A percentile compares a stretch with the other conserved stretches of the same genome.
Conservation (phyloP, 2,329 filamentous ascomycete genomes). For the Westerdykella sp. region DNA sequence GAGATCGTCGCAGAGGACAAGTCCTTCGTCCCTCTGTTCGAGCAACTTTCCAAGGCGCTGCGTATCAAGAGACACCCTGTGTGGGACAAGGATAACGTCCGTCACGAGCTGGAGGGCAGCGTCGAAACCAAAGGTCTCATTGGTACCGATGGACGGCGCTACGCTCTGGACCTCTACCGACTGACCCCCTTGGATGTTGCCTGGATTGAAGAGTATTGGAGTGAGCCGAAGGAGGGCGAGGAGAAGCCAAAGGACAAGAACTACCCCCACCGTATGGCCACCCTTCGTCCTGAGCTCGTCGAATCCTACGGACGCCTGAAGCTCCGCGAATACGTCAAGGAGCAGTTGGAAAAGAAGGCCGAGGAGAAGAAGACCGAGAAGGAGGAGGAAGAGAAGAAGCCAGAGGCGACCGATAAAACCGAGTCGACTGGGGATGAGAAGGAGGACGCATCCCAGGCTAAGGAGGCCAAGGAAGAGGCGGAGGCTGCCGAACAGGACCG, state of each 20-base stretch:
- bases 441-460: conserved; percentile 24
- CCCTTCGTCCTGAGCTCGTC: conserved; percentile 82
- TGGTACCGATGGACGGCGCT: conserved; percentile 92
- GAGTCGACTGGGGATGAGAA: conserved; percentile 12
- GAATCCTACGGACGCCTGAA: conserved; percentile 79
- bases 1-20: conserved; percentile 89
- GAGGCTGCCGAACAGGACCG: conserved; percentile 52
- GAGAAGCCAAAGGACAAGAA: conserved; percentile 45
- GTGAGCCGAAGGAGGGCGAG: conserved; percentile 41
- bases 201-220: conserved; percentile 76
- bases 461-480: conserved; percentile 33
- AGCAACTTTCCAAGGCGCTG: conserved; percentile 83
- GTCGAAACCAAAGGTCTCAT: conserved; percentile 98
- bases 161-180: conserved; percentile 93
- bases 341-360: conserved; percentile 52
- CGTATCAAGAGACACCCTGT: conserved; percentile 92
- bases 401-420: conserved; percentile 7
- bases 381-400: conserved; percentile 31
- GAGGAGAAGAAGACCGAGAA: conserved; percentile 26
- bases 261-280: conserved; percentile 96
- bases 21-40: conserved; percentile 75
- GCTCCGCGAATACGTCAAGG: conserved; percentile 82
- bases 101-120: conserved; percentile 87
- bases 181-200: conserved; percentile 84
- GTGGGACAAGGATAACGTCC: conserved; percentile 92